Conservation (phyloP, 2,329 filamentous ascomycete species). For the Thermoascus crustaceus region DNA sequence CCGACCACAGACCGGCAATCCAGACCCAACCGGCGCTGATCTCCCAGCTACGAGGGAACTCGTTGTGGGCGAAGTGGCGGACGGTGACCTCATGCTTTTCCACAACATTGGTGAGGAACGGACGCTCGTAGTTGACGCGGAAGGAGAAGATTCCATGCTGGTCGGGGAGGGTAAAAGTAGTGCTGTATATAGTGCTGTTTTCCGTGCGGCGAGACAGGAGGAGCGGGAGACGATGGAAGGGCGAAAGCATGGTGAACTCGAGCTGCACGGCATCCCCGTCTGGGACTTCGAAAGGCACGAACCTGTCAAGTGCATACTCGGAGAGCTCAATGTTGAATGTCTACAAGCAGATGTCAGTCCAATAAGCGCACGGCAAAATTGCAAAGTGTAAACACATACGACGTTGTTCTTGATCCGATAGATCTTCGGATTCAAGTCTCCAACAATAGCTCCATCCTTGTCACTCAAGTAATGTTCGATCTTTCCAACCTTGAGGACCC, state of each 20-base stretch:
- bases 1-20: constrained; percentile 80
- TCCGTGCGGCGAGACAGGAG: constrained; percentile 48
- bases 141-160: constrained; percentile 99
- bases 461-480: constrained; percentile 64
- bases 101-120: constrained; percentile 80
- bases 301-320: constrained; percentile 69
- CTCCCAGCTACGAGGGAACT: constrained; percentile 83
- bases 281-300: constrained; percentile 64
- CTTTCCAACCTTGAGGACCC: constrained; percentile 75
- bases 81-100: constrained; percentile 95
- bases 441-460: constrained; percentile 44
- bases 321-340: constrained; percentile 82
- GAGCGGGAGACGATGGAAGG: constrained; percentile 83
- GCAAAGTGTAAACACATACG: constrained; percentile 50
- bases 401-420: constrained; percentile 97
- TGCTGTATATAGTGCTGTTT: constrained; percentile 64
- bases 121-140: constrained; percentile 91
- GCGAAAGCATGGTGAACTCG: constrained; percentile 97
- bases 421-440: constrained; percentile 64
- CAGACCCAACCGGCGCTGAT: constrained; percentile 93
- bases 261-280: constrained; percentile 72
- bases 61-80: constrained; percentile 92
- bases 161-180: constrained; percentile 76
- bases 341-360: constrained; percentile 40
- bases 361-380: constrained; percentile 2